Conservation (phyloP, 192 early-diverging fungal genomes). For the Irineochytrium annulatum region DNA sequence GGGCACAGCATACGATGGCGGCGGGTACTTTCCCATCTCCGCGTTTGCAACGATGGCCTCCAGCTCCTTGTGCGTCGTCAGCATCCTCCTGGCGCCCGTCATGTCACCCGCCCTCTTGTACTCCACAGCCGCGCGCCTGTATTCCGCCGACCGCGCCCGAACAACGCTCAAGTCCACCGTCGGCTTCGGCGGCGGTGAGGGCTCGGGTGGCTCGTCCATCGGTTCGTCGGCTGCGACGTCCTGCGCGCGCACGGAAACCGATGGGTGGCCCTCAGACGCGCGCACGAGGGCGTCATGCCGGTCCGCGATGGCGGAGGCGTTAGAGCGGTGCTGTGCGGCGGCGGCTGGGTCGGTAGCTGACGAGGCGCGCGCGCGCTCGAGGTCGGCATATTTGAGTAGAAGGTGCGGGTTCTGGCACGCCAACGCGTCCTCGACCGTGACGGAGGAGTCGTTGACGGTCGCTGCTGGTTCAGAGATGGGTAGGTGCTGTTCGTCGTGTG, state of each 20-base stretch:
- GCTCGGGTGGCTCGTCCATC: background rate
- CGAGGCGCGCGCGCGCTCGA: too few relatives aligned
- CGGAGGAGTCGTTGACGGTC: background rate
- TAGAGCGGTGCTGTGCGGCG: too few relatives aligned
- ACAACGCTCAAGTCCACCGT: too few relatives aligned
- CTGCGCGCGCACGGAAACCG: background rate
- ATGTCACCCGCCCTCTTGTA: constrained; percentile 51
- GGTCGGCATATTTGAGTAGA: too few relatives aligned
- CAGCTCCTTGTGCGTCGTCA: constrained; percentile 43
- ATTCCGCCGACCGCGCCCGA: too few relatives aligned
- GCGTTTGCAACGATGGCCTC: constrained; percentile 35
- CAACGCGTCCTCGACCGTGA: background rate
- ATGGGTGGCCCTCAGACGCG: too few relatives aligned
- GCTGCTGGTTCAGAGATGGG: background rate
- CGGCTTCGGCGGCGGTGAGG: background rate
- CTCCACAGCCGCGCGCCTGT: constrained; percentile 53
- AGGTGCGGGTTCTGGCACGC: background rate
- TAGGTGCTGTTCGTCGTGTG: background rate
- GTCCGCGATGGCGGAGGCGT: too few relatives aligned
- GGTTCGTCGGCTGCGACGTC: constrained; percentile 13
- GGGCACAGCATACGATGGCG: constrained; percentile 4
- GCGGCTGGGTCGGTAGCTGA: too few relatives aligned
- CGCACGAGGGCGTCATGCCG: too few relatives aligned
- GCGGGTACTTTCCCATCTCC: constrained; percentile 19
- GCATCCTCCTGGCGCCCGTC: constrained; percentile 43